Evolutionary conservation across 2,329 filamentous ascomycete species (phyloP).

Genomic region (Epichloe bromicola): DNA sequence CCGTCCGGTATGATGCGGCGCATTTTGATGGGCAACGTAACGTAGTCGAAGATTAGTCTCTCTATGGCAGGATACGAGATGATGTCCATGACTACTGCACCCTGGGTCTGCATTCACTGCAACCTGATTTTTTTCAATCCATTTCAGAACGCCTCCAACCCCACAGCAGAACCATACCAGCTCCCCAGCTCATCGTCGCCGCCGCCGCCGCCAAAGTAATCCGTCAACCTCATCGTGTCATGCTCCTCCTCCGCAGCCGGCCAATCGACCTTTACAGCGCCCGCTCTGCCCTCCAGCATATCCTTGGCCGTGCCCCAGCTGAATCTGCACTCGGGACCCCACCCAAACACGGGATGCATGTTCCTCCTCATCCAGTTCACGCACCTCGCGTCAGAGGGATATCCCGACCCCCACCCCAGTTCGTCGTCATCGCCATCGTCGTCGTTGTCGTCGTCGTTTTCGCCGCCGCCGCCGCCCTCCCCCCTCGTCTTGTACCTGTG

Average conservation of each 20-base stretch:
- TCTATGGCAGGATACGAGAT: slow-evolving; percentile 9
- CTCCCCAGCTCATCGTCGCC: slow-evolving; percentile 54
- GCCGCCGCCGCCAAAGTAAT: slow-evolving; percentile 48
- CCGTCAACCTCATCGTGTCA: slow-evolving; percentile 56
- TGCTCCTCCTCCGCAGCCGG: slow-evolving; percentile 63
- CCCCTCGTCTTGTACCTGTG: slow-evolving; percentile 6
- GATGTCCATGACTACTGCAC: slow-evolving; percentile 4
- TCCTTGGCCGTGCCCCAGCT: slow-evolving; percentile 95
- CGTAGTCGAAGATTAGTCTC: not conserved
- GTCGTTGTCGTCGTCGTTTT: slow-evolving; percentile 10
- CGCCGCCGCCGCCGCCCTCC: slow-evolving; percentile 17
- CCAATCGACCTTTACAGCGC: slow-evolving; percentile 69
- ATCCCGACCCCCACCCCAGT: slow-evolving; percentile 74
- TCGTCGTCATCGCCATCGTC: slow-evolving; percentile 23
- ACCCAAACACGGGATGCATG: slow-evolving; percentile 90
- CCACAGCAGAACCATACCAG: slow-evolving; percentile 71
- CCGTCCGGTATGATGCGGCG: not conserved
- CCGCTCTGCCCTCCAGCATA: slow-evolving; percentile 65
- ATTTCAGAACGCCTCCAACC: slow-evolving; percentile 56
- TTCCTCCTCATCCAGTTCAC: slow-evolving; percentile 69
- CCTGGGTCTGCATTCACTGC: too few species aligned
- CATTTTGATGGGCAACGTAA: slow-evolving; percentile 5
- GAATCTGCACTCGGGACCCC: slow-evolving; percentile 85
- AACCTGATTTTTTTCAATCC: too few species aligned
- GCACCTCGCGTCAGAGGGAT: slow-evolving; percentile 77